Base-by-base conservation (phyloP, 495 filamentous ascomycete genomes). In the Aspergillus kassunensis region DNA sequence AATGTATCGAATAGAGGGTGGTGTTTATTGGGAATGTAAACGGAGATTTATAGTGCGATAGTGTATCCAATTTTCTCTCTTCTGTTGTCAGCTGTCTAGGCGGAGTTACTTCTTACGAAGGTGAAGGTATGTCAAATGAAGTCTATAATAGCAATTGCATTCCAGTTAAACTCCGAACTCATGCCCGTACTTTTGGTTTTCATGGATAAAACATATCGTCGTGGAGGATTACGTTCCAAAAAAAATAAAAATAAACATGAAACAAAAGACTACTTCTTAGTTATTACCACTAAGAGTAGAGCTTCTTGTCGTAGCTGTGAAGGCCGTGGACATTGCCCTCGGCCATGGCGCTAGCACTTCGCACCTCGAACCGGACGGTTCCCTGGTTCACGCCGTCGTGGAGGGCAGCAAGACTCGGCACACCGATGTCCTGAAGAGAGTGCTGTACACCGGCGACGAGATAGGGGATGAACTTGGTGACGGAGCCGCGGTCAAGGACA, bases 261-360 rank as follows among this genome's bases (percentile, higher is more conserved):
- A 42, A 40, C 27, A 44, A 25, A 50, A 24, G 34, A 37, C 29
- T 27, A 39, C 16, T 41, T 27, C 25, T 41, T 37, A 48, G 43
- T 15, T 54, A 24, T 55, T 56, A 44, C 55, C 57, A 56, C 59
- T 86, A 96, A 53, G 90, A 88, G 71, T 96, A 98, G 54, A 99
- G 85, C 78, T 97, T 99, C 86, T 97, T 99, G 76, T 96, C 95
- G 69, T 93, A 97, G 69, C 87, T 93, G 74, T 97, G 89, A 79
- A 99, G 86, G 61, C 85, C 85, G 65, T 97, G 92, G 58, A 99
- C 91, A 63, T 89, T 89, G 56, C 93, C 93, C 79, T 98, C 93
- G 45, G 92, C 78, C 80, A 91, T 88, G 39, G 95, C 93, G 72
- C 91, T 96, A 49, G 89, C 88, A 44, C 90, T 96, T 57, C 93